phyloP scores from a whole-genome alignment of 768 basidiomycete species.

The Pleurotus pulmonarius region DNA sequence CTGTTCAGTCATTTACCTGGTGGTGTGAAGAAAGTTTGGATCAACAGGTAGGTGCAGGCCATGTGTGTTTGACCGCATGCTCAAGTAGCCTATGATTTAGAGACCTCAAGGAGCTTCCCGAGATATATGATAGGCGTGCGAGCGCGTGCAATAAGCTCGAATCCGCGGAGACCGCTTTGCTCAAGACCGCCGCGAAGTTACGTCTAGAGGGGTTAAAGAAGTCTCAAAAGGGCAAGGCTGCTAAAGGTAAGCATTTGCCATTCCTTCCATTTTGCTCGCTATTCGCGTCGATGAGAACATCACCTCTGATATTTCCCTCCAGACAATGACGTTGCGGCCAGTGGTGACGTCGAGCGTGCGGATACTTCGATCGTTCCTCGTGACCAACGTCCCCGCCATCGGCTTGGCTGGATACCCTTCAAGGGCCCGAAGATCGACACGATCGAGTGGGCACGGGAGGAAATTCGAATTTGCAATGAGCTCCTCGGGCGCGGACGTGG shows the following conservation, averaged over 20 bases:
- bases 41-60: conserved; percentile 59
- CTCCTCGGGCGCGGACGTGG: conserved; percentile 50
- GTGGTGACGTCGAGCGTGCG: conserved; percentile 17
- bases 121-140: conserved; percentile 72
- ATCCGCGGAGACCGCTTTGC: conserved; percentile 73
- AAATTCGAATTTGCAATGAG: conserved; percentile 57
- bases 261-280: too few species aligned
- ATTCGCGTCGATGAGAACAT: too few species aligned
- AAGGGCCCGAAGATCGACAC: conserved; percentile 89
- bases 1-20: conserved; percentile 86
- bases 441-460: conserved; percentile 83
- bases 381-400: conserved; percentile 75
- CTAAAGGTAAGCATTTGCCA: not conserved
- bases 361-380: conserved; percentile 46
- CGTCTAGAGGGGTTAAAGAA: conserved; percentile 49
- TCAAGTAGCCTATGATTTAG: conserved; percentile 26
- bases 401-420: conserved; percentile 55
- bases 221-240: conserved; percentile 15
- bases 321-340: too few species aligned
- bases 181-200: conserved; percentile 75
- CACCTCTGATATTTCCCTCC: too few species aligned
- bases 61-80: too few species aligned
- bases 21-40: conserved; percentile 88
- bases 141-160: conserved; percentile 80
- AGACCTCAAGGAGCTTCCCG: conserved; percentile 84